Percentiles rank a stretch among this genome's conserved stretches.
phyloP scores from a whole-genome alignment of 2,329 filamentous ascomycete genomes.

The Raffaelea albimanens region DNA sequence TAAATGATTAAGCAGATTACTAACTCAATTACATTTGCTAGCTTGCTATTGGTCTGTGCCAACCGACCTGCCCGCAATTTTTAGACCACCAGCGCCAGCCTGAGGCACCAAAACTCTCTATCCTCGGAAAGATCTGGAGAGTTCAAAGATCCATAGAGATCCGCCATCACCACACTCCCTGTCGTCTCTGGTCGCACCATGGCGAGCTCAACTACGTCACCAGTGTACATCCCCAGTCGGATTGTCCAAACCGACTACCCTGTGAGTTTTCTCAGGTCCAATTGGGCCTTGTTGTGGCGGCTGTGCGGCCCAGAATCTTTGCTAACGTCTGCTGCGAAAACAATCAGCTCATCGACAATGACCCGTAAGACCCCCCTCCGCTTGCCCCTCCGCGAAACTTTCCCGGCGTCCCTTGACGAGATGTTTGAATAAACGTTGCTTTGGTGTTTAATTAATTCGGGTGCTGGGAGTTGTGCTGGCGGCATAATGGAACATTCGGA shows the following conservation, averaged over 20 bases:
- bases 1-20: constrained; percentile 3
- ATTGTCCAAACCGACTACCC: constrained; percentile 75
- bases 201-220: constrained; percentile 25
- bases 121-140: constrained; percentile 9
- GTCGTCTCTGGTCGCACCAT: constrained; percentile 17
- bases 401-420: too few relatives aligned
- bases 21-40: constrained; percentile 12
- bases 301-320: constrained; percentile 6
- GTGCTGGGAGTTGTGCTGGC: too few relatives aligned
- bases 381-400: too few relatives aligned
- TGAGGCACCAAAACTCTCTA: constrained; percentile 9
- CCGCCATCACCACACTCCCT: constrained; percentile 4
- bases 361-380: constrained; percentile 61
- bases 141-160: neutral
- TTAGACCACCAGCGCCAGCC: constrained; percentile 1
- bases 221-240: constrained; percentile 63
- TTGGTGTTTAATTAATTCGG: too few relatives aligned
- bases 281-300: too few relatives aligned
- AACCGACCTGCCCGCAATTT: neutral
- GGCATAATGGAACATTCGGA: too few relatives aligned
- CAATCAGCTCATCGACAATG: constrained; percentile 89
- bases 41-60: constrained; percentile 8
- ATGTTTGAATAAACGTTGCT: too few relatives aligned
- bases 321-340: constrained; percentile 6
- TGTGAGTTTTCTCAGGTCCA: constrained; percentile 42